Evolutionary conservation across 2,329 filamentous ascomycete genomes (phyloP).

Genomic region (Aurifilum marmelostoma): DNA sequence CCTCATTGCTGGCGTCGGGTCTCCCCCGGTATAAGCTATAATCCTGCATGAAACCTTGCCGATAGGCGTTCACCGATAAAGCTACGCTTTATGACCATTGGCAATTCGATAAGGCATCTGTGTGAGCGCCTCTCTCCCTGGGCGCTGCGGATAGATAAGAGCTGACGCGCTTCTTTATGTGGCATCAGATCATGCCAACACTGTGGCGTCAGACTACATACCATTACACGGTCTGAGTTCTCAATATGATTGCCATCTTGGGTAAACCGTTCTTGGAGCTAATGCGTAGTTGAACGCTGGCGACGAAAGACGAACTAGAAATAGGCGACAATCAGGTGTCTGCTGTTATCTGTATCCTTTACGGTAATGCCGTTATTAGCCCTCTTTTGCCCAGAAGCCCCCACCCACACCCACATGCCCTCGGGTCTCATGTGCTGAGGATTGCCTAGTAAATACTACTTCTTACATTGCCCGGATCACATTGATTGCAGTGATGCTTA

Average conservation of each 20-base stretch:
- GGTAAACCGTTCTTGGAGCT: constrained; percentile 1
- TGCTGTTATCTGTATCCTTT: constrained; percentile 1
- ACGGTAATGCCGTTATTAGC: not conserved
- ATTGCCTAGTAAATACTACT: too few species aligned
- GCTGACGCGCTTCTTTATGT: not conserved
- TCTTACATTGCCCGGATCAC: not conserved
- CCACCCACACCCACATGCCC: not conserved
- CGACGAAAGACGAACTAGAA: not conserved
- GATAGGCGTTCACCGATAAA: not conserved
- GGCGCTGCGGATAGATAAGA: not conserved
- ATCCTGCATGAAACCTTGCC: not conserved
- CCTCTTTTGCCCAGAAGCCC: not conserved
- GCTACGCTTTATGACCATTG: not conserved
- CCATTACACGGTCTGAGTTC: not conserved
- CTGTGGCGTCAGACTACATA: not conserved
- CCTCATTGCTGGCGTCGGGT: not conserved
- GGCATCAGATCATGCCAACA: not conserved
- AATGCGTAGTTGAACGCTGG: not conserved
- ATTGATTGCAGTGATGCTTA: too few species aligned
- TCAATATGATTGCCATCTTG: constrained; percentile 14
- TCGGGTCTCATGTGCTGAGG: not conserved
- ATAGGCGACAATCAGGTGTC: not conserved
- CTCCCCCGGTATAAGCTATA: not conserved
- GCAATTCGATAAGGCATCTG: not conserved
- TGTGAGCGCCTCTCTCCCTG: not conserved